Evolutionary conservation across 371 early-diverging fungal genomes (phyloP).

Genomic region (Mucor mucedo): DNA sequence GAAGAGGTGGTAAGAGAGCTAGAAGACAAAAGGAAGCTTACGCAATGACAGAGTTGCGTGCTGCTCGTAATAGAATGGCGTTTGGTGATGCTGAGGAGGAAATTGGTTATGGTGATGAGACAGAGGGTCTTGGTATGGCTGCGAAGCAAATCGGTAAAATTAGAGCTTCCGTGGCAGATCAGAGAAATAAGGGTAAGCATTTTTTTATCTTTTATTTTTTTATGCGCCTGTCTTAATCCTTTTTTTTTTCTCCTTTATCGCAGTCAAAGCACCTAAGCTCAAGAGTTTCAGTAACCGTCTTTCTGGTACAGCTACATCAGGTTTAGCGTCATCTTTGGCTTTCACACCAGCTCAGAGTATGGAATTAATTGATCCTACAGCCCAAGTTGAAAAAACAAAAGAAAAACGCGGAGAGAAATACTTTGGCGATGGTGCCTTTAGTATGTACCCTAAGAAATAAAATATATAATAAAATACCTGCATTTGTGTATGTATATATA

Average conservation of each 20-base stretch:
- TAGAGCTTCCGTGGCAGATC: conserved; percentile 66
- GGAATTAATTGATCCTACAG: conserved; percentile 90
- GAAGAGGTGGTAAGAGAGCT: conserved; percentile 88
- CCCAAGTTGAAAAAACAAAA: conserved; percentile 58
- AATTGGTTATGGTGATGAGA: conserved; percentile 77
- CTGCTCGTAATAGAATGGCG: conserved; percentile 87
- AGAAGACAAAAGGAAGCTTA: conserved; percentile 84
- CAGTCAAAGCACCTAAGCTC: conserved; percentile 70
- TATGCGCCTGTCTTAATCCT: neutral
- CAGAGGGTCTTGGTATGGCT: conserved; percentile 91
- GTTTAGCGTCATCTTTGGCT: conserved; percentile 88
- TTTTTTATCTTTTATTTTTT: neutral
- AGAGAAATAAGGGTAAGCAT: conserved; percentile 66
- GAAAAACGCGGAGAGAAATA: conserved; percentile 80
- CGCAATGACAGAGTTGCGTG: conserved; percentile 88
- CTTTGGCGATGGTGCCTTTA: conserved; percentile 76
- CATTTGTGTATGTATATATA: no score
- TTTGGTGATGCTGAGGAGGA: conserved; percentile 95
- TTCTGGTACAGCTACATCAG: conserved; percentile 69
- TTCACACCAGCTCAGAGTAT: conserved; percentile 97
- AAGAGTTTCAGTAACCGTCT: conserved; percentile 43
- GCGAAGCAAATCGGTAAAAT: conserved; percentile 77
- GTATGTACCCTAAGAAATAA: conserved; percentile 39
- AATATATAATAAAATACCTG: no score
- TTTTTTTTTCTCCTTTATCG: neutral